Conservation (phyloP, 176 grass and related monocot species). For the Phyllostachys edulis region DNA sequence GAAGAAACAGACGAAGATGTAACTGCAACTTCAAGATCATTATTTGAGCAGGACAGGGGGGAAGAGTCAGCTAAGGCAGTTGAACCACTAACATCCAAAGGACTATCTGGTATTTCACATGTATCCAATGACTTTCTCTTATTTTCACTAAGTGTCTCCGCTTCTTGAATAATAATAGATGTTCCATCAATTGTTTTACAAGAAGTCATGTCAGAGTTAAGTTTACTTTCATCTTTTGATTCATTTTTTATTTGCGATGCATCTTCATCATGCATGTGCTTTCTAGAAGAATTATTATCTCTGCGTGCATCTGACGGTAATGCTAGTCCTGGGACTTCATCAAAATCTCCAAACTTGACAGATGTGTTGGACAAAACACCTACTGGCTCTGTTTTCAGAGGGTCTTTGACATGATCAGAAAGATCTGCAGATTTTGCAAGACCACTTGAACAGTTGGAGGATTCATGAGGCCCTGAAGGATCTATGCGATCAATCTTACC, state of each 20-base stretch:
- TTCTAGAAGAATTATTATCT: conserved; percentile 39
- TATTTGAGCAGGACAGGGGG: conserved; percentile 27
- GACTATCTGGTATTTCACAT: conserved; percentile 29
- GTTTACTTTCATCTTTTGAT: conserved; percentile 24
- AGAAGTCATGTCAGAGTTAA: conserved; percentile 10
- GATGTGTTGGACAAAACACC: conserved; percentile 39
- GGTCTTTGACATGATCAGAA: conserved; percentile 29
- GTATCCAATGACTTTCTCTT: conserved; percentile 27
- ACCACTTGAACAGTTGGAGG: conserved; percentile 27
- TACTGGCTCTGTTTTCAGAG: conserved; percentile 21
- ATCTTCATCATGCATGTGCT: conserved; percentile 30
- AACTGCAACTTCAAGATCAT: conserved; percentile 38
- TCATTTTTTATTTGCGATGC: conserved; percentile 14
- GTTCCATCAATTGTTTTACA: conserved; percentile 18
- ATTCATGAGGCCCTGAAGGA: conserved; percentile 36
- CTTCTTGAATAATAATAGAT: conserved; percentile 38
- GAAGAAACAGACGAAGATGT: conserved; percentile 40
- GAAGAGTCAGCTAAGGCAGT: conserved; percentile 19
- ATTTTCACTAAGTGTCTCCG: conserved; percentile 27
- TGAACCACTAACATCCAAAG: conserved; percentile 22
- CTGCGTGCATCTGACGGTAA: conserved; percentile 39
- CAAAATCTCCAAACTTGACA: conserved; percentile 62
- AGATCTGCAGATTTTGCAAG: conserved; percentile 35
- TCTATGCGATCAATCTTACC: conserved; percentile 33
- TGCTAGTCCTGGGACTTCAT: conserved; percentile 49